Evolutionary conservation across 805 yeast genomes (phyloP), one percentile per base, ranked within the genome.

Genomic region (Wickerhamomyces chambardii): DNA sequence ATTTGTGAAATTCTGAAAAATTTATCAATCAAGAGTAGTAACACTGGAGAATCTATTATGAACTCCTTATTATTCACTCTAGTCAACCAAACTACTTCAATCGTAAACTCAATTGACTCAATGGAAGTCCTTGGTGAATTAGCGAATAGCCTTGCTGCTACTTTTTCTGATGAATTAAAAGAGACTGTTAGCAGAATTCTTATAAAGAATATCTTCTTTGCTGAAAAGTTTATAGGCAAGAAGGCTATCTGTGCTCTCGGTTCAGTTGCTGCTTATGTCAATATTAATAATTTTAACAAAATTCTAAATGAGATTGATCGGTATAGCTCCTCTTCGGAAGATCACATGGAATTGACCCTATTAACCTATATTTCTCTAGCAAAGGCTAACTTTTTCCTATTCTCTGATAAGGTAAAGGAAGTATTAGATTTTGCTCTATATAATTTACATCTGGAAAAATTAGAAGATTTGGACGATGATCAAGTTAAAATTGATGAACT

Each of bases 61-160:
- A 61, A 55, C 14, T 40, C 47, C 6, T 40, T 74, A 7, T 44
- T 72, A 14, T 71, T 73, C 4, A 53, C 52, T 15, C 46, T 70
- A 16, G 45, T 61, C 11, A 45, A 48, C 14, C 36, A 50, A 31
- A 47, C 53, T 41, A 55, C 70, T 22, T 43, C 58, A 15, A 50
- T 36, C 42, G 38, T 49, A 12, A 42, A 42, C 5, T 47, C 66
- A 0, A 64, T 78, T 26, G 87, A 82, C 45, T 59, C 68, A 29
- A 66, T 79, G 42, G 90, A 82, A 49, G 65, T 78, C 6, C 51
- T 79, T 30, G 63, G 70, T 17, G 85, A 78, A 44, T 43, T 80
- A 29, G 56, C 77, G 32, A 67, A 65, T 38, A 61, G 66, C 36
- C 56, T 75, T 39, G 77, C 79, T 4, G 44, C 56, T 15, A 56